phyloP scores from a whole-genome alignment of 2,329 filamentous ascomycete species.

The Talaromyces verruculosus region DNA sequence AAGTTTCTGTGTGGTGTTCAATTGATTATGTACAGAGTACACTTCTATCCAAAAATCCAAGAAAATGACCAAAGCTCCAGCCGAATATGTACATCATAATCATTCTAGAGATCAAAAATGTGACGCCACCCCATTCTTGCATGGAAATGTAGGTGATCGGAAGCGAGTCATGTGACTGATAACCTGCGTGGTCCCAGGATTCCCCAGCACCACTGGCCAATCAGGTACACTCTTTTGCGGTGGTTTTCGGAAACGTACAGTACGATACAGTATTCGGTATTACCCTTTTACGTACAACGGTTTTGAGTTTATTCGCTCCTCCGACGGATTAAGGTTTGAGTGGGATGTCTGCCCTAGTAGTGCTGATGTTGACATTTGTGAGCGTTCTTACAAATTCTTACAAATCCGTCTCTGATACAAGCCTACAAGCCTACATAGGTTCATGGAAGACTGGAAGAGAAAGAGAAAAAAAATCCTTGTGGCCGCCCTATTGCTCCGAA shows the following conservation, averaged over 20 bases:
- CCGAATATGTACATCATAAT: background rate
- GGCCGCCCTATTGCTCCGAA: constrained; percentile 33
- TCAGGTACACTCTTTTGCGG: background rate
- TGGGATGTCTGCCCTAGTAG: background rate
- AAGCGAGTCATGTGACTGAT: constrained; percentile 5
- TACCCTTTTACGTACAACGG: constrained; percentile 4
- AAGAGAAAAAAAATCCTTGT: constrained; percentile 19
- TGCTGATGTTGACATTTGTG: background rate
- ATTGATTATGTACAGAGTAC: background rate
- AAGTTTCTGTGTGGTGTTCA: too few relatives aligned
- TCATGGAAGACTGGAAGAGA: constrained; percentile 1
- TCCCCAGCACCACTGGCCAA: background rate
- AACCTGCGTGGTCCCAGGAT: background rate
- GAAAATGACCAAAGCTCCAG: background rate
- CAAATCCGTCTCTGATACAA: background rate
- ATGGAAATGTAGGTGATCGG: background rate
- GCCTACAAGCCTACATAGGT: background rate
- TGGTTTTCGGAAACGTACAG: background rate
- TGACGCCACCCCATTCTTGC: background rate
- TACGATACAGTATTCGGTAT: background rate
- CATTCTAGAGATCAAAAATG: background rate
- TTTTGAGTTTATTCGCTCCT: background rate
- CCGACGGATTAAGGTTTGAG: background rate
- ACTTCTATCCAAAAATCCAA: background rate
- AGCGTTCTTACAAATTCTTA: background rate